Conservation (phyloP, 768 basidiomycete genomes). For the Xerocomellus amylosporus region DNA sequence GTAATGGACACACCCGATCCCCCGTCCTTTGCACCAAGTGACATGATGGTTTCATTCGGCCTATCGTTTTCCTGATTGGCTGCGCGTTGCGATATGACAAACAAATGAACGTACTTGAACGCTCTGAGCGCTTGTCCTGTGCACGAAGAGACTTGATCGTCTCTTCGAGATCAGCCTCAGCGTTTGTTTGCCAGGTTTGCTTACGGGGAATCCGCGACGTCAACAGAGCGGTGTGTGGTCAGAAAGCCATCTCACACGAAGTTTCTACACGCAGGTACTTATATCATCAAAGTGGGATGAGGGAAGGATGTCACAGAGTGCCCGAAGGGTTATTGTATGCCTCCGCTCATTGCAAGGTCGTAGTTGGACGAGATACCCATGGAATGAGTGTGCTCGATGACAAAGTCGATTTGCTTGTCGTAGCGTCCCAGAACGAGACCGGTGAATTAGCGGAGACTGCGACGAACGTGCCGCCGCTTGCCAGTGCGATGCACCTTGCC, state of each 20-base stretch:
- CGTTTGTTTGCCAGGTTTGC: too few species aligned
- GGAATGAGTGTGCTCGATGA: background rate
- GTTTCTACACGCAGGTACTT: background rate
- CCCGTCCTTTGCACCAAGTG: too few species aligned
- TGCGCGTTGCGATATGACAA: too few species aligned
- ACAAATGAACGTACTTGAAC: background rate
- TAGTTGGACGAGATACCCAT: background rate
- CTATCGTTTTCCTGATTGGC: too few species aligned
- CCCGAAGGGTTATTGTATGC: background rate
- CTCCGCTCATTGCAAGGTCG: background rate
- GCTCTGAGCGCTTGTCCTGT: background rate
- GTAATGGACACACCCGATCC: background rate
- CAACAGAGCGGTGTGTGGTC: background rate
- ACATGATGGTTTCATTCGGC: too few species aligned
- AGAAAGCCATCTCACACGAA: too few species aligned
- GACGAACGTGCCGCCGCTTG: background rate
- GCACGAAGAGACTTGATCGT: background rate
- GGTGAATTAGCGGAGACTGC: background rate
- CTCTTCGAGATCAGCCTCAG: too few species aligned
- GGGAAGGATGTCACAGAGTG: background rate
- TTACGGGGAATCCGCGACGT: background rate
- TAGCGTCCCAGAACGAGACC: background rate
- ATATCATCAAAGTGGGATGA: background rate
- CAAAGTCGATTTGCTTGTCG: background rate
- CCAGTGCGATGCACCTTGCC: background rate